Base-by-base conservation (phyloP, 2,329 filamentous ascomycete genomes). In the Aspergillus amoenus region DNA sequence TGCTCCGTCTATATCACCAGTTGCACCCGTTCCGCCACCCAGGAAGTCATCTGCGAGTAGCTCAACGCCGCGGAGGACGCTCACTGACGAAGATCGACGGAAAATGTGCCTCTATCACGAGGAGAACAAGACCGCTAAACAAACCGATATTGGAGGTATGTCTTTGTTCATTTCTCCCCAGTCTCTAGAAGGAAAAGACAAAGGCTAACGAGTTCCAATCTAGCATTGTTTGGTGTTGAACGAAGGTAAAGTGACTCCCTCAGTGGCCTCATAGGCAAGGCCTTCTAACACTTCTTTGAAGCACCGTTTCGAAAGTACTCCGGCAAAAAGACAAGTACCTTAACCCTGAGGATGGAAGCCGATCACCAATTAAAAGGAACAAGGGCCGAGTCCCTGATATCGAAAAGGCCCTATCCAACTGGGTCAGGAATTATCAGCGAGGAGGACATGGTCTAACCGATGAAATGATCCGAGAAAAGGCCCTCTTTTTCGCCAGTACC, bases 261-360 rank as follows among this genome's bases (percentile, higher is more conserved):
- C 2, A 9, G 27, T 30, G 27, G 27, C 27, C 27, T 30, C 27
- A 30, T 11, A 9, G 27, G 9, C 27, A 32, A 18, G 11, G 37
- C n/a, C 37, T 45, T 63, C 62, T 64, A 56, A 64, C 59, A 18
- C 27, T 51, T 30, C 44, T 47, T 50, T 68, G 56, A 73, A 99
- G 94, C 78, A 99, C 94, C 48, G 94, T 99, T n/a, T 99, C 94
- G 54, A 99, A 99, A 73, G 94, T 97, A 55, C 77, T 99, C 63
- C 88, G 93, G 53, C 88, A 96, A 69, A 96, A 93, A 78, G 94
- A 99, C 62, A 94, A 95, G 73, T 97, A 96, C 75, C 83, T 97
- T 15, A 89, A 88, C 68, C 86, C 86, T 53, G 90, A 90, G 68
- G 92, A 91, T 73, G 89, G 87, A 64, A 91, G 82, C 71, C 85